These are phyloP conservation scores for Danielia reshetovae DNA, from an alignment of 805 yeast genomes.

Conservation along the genomic window DNA sequence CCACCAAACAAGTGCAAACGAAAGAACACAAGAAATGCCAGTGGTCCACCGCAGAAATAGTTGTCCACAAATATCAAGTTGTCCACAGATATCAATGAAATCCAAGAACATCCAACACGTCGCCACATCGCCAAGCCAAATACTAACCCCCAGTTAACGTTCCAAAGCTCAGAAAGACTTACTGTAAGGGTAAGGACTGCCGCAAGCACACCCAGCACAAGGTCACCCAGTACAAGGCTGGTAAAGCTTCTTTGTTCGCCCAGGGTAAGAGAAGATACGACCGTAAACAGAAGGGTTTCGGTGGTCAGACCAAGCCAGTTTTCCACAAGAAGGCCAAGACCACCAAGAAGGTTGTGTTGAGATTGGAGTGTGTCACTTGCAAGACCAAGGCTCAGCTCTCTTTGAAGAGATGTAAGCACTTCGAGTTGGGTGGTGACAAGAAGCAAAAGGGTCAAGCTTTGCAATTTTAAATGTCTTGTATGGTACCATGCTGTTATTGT, in stretches of 20 bases:
- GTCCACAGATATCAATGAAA: too few species aligned
- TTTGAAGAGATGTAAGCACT: slow-evolving; percentile 99
- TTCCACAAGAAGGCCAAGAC: slow-evolving; percentile 99
- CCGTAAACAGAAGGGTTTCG: slow-evolving; percentile 99
- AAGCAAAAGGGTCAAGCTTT: slow-evolving; percentile 99
- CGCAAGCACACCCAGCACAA: slow-evolving; percentile 99
- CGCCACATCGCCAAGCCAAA: neutral
- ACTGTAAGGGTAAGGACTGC: slow-evolving; percentile 99
- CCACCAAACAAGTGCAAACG: too few species aligned
- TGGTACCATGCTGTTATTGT: too few species aligned
- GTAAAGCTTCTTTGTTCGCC: slow-evolving; percentile 98
- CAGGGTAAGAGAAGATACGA: slow-evolving; percentile 99
- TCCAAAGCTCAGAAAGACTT: slow-evolving; percentile 99
- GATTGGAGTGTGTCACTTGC: slow-evolving; percentile 98
- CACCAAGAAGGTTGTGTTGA: slow-evolving; percentile 99
- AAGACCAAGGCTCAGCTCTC: slow-evolving; percentile 98
- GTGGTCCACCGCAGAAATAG: too few species aligned
- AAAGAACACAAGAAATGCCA: too few species aligned
- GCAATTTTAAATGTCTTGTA: slow-evolving; percentile 86
- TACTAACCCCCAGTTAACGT: slow-evolving; percentile 75
- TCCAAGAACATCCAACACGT: too few species aligned
- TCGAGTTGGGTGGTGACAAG: slow-evolving; percentile 99
- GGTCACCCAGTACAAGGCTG: slow-evolving; percentile 99
- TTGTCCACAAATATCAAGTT: too few species aligned
- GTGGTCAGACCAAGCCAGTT: slow-evolving; percentile 99